phyloP scores from a whole-genome alignment of 257 asterid genomes.

The Solanum raphanifolium region DNA sequence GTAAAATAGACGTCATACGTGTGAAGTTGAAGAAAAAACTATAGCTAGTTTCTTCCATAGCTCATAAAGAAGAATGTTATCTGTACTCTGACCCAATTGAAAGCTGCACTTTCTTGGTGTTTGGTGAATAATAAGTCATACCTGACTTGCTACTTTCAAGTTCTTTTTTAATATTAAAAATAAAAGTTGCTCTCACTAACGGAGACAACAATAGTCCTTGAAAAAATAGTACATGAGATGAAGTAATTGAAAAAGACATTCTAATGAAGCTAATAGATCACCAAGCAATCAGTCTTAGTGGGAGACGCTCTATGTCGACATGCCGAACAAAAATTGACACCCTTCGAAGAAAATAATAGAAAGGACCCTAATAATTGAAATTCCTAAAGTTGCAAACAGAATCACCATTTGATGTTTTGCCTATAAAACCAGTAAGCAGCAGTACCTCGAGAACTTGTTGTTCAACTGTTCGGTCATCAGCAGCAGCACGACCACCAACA shows the following conservation, averaged over 20 bases:
- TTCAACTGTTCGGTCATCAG: slow-evolving; percentile 84
- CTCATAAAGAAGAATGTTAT: background rate
- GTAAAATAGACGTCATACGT: background rate
- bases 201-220: background rate
- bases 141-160: background rate
- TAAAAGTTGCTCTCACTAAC: background rate
- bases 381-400: background rate
- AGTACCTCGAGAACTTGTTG: slow-evolving; percentile 93
- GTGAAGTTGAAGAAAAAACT: background rate
- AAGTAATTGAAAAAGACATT: background rate
- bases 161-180: background rate
- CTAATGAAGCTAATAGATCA: background rate
- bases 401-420: background rate
- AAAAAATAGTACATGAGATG: background rate
- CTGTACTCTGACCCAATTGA: background rate
- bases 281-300: background rate
- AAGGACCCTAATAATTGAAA: background rate
- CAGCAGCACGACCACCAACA: slow-evolving; percentile 93
- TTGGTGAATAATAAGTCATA: background rate
- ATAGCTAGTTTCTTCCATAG: background rate
- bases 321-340: background rate
- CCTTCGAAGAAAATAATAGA: background rate
- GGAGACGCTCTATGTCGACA: background rate
- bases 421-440: slow-evolving; percentile 1
- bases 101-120: background rate